phyloP scores from a whole-genome alignment of 371 early-diverging fungal genomes.

The Rhizomucor miehei region DNA sequence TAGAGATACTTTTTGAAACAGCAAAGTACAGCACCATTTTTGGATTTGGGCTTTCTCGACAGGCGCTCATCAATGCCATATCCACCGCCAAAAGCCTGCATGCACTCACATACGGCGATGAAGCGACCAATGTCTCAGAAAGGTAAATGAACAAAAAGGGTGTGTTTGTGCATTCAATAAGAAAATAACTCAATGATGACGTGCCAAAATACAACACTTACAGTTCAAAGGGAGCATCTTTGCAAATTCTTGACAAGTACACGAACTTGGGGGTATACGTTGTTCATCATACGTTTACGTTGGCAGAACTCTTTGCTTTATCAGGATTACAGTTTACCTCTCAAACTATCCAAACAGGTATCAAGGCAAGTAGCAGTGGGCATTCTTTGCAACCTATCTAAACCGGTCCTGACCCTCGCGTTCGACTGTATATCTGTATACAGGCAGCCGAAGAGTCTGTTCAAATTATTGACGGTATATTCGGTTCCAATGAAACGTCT shows the following conservation, averaged over 20 bases:
- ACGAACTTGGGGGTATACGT: conserved; percentile 67
- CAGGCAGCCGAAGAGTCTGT: conserved; percentile 88
- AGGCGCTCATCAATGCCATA: conserved; percentile 54
- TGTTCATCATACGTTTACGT: conserved; percentile 70
- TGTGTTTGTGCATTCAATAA: neutral
- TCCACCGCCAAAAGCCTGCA: conserved; percentile 56
- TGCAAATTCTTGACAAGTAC: conserved; percentile 65
- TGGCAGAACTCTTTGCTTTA: conserved; percentile 78
- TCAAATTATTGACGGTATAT: conserved; percentile 83
- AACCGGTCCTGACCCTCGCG: neutral
- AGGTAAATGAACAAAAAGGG: conserved; percentile 1
- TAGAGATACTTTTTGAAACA: conserved; percentile 58
- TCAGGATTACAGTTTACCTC: conserved; percentile 78
- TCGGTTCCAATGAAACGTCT: conserved; percentile 92
- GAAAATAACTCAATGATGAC: neutral
- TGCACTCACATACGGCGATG: conserved; percentile 22
- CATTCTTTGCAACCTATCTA: neutral
- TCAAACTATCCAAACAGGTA: conserved; percentile 64
- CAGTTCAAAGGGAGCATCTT: conserved; percentile 30
- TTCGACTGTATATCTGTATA: neutral
- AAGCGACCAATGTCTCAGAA: conserved; percentile 1
- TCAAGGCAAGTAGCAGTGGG: conserved; percentile 47
- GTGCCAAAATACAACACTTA: neutral
- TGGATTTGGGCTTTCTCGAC: conserved; percentile 55
- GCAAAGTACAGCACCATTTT: conserved; percentile 61